Evolutionary conservation across 257 asterid genomes (phyloP).

Genomic region (Buddleja alternifolia): DNA sequence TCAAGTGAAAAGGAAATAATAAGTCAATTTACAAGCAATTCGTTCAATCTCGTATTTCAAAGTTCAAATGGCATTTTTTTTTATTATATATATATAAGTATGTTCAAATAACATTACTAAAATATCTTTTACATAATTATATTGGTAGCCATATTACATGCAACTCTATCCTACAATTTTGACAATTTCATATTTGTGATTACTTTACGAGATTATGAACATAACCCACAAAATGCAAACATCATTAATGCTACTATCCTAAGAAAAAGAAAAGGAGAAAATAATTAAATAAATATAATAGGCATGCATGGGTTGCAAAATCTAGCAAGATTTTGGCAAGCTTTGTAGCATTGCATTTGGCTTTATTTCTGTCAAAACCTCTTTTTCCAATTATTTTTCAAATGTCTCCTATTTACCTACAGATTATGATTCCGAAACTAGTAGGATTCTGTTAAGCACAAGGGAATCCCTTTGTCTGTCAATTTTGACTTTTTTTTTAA

Average conservation of each 20-base stretch:
- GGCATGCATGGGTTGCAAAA: background rate
- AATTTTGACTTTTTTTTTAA: conserved; percentile 9
- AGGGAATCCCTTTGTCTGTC: conserved; percentile 9
- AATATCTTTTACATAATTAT: too few species aligned
- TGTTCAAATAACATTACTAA: too few species aligned
- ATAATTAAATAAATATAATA: too few species aligned
- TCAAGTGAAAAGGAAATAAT: too few species aligned
- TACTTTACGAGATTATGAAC: background rate
- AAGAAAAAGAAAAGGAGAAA: conserved; percentile 4
- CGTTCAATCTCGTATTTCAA: background rate
- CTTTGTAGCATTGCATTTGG: conserved; percentile 8
- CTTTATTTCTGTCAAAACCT: background rate
- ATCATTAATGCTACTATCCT: conserved; percentile 9
- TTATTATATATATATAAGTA: too few species aligned
- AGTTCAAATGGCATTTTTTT: too few species aligned
- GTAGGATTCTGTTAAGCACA: background rate
- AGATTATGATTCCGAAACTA: conserved; percentile 19
- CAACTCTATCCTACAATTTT: background rate
- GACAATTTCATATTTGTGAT: background rate
- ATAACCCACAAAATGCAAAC: background rate
- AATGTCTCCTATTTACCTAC: background rate
- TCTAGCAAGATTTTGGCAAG: conserved; percentile 11
- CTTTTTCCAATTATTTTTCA: background rate
- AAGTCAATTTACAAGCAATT: too few species aligned
- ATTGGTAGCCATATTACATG: background rate